Base-by-base conservation (phyloP, 2,329 filamentous ascomycete genomes). In the Trichoderma gracile region DNA sequence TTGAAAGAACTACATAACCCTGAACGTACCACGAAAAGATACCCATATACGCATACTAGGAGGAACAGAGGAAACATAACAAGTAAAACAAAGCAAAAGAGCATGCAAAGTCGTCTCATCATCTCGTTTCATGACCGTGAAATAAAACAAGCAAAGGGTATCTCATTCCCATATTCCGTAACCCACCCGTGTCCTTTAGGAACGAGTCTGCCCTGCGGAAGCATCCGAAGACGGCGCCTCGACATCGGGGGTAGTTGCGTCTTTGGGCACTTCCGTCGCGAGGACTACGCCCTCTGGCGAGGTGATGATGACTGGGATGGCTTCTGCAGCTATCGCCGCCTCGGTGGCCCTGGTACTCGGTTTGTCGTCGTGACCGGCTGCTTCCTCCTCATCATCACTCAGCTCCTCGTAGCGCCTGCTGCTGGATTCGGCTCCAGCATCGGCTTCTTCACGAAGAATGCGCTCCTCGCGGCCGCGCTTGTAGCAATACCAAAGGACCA, bases 401-500 rank as follows among this genome's bases (percentile, higher is more conserved):
- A 83, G 76, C 69, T 84, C 82, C 69, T 84, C 81, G 49, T 83
- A 76, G 25, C 81, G 76, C 30, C 75, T 70, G 63, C 73, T 72
- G 14, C 61, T 69, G 14, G 65, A 69, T 47, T 62, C 69, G 10
- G 65, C 69, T 40, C 76, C 77, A 1, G 72, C 70, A 12, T 73
- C 76, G 1, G 75, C 69, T 59, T 78, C 78, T 71, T 86, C 83
- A 57, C 76, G 86, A 73, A 90, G 89, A 14, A 98, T 84, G 57
- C 95, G 86, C 7, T 88, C 88, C 79, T 99, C 94, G 50, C 87
- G 87, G 45, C 95, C 95, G 61, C 95, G 90, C 80, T 98, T 98
- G 78, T 98, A 90, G 79, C 93, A 98, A 79, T 98, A 99, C 93
- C 94, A 99, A 71, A 98, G 88, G 50, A 96, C 92, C 74, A 97